Percentiles rank a stretch among this genome's conserved stretches.
These are phyloP conservation scores for Cutaneotrichosporon sp. DNA, from an alignment of 1,284 basidiomycete genomes.

Conservation along the genomic window DNA sequence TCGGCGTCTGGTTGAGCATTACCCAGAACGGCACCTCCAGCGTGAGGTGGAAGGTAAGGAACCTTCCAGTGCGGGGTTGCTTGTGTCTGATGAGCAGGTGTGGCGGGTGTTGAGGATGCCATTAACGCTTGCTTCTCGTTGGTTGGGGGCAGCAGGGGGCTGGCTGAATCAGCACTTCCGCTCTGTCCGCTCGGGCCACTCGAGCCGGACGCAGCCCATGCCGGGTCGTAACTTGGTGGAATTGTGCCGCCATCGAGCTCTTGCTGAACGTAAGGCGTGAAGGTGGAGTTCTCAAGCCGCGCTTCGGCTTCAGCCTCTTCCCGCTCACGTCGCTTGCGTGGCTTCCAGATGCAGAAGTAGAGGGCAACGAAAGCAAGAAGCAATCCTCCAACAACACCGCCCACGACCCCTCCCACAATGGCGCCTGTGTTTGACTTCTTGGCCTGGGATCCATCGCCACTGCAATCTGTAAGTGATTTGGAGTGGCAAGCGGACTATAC, in stretches of 20 bases:
- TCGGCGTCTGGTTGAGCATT: too few species aligned
- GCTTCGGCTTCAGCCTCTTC: background rate
- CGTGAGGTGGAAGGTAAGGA: background rate
- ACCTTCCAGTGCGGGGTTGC: background rate
- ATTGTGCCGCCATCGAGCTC: background rate
- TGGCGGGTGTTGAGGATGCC: too few species aligned
- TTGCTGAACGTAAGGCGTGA: background rate
- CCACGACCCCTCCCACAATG: background rate
- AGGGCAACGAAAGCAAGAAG: background rate
- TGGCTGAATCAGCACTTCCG: background rate
- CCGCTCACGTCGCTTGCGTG: background rate
- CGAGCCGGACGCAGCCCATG: background rate
- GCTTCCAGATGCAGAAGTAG: slow-evolving; percentile 1
- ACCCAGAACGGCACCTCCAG: too few species aligned
- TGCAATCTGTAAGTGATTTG: too few species aligned
- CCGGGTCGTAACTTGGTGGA: background rate
- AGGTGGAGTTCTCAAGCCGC: background rate
- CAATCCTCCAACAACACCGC: background rate
- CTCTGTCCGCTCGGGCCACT: background rate
- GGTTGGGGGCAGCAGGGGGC: background rate
- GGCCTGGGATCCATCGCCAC: too few species aligned
- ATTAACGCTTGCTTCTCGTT: background rate
- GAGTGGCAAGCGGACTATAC: too few species aligned
- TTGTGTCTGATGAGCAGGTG: too few species aligned
- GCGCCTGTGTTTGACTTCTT: background rate